Percentiles rank a stretch among this genome's conserved stretches.
Evolutionary conservation across 257 asterid species (phyloP).

Genomic region (Sherardia arvensis): DNA sequence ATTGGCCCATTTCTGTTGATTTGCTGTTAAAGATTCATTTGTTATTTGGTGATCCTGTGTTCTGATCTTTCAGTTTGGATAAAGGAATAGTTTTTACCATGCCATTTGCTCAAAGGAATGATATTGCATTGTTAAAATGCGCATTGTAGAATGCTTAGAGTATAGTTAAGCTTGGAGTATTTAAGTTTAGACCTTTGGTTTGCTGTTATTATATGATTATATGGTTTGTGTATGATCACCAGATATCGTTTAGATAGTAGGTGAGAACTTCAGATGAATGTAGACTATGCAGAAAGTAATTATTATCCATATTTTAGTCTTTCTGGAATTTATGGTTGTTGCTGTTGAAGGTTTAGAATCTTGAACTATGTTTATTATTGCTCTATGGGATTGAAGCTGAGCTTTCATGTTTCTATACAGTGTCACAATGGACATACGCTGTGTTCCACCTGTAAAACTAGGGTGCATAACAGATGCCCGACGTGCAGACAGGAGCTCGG

Average conservation of each 20-base stretch:
- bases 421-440: slow-evolving; percentile 92
- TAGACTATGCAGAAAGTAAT: neutral
- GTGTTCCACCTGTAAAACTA: slow-evolving; percentile 76
- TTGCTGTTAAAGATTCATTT: neutral
- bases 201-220: neutral
- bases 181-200: neutral
- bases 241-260: neutral
- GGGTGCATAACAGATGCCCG: slow-evolving; percentile 82
- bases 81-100: neutral
- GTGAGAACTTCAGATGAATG: neutral
- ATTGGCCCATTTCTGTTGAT: neutral
- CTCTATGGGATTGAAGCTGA: neutral
- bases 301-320: neutral
- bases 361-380: neutral
- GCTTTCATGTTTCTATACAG: slow-evolving; percentile 26
- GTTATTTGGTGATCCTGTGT: neutral
- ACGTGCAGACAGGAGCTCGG: slow-evolving; percentile 95
- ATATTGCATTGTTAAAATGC: no score
- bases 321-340: neutral
- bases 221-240: neutral
- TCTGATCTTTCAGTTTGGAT: neutral
- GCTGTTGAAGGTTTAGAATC: neutral
- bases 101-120: neutral
- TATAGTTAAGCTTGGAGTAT: neutral
- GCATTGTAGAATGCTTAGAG: neutral